Conservation (phyloP, 2,329 filamentous ascomycete species). For the Penicillium nordicum region DNA sequence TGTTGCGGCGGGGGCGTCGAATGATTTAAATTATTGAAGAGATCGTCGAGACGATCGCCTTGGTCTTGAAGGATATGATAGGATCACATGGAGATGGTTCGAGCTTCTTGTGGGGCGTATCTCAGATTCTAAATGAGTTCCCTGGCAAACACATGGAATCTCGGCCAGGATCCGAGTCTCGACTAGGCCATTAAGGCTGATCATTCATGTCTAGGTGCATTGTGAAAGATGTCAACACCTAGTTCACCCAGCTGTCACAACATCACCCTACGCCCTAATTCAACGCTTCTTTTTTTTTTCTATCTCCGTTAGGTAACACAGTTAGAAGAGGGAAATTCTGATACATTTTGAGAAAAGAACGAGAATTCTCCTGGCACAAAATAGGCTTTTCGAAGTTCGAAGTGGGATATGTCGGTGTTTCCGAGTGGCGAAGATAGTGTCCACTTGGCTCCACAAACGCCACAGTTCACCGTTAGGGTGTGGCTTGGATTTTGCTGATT, state of each 20-base stretch:
- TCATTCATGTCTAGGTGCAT: slow-evolving; percentile 7
- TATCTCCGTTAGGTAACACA: neutral
- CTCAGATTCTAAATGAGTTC: neutral
- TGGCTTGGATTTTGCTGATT: slow-evolving; percentile 15
- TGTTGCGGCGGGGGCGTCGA: neutral
- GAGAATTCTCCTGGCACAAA: neutral
- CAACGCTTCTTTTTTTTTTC: neutral
- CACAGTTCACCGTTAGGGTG: slow-evolving; percentile 21
- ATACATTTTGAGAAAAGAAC: neutral
- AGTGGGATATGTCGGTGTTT: slow-evolving; percentile 13
- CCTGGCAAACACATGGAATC: slow-evolving; percentile 8
- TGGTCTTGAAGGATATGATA: slow-evolving; percentile 4
- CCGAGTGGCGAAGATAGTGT: slow-evolving; percentile 13
- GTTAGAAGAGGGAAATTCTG: neutral
- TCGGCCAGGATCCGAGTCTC: neutral
- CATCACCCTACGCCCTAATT: neutral
- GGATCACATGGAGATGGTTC: neutral
- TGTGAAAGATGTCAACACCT: slow-evolving; percentile 8
- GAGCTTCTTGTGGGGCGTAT: slow-evolving; percentile 16
- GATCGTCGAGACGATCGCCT: slow-evolving; percentile 19
- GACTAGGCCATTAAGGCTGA: slow-evolving; percentile 12
- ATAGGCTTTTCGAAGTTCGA: neutral
- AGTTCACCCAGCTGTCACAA: neutral
- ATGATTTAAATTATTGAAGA: slow-evolving; percentile 15
- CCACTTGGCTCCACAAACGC: slow-evolving; percentile 11